These are phyloP conservation scores for Cladophialophora exuberans DNA, from an alignment of 2,329 filamentous ascomycete genomes.

Conservation along the genomic window DNA sequence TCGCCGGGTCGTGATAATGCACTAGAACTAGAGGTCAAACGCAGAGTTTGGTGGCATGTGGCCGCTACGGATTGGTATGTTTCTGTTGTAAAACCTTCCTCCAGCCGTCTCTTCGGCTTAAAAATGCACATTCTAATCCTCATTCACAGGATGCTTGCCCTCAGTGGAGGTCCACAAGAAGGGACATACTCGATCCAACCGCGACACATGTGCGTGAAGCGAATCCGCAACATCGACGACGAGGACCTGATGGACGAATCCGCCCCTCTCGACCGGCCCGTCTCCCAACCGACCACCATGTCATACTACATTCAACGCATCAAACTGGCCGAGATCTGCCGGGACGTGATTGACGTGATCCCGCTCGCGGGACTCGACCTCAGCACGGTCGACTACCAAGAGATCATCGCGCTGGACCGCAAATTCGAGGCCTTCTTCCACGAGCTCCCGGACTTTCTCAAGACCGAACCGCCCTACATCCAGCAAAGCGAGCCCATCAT, in stretches of 20 bases:
- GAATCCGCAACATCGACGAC: slow-evolving; percentile 49
- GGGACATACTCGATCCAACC: slow-evolving; percentile 49
- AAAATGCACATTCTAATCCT: neutral
- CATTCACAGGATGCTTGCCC: slow-evolving; percentile 42
- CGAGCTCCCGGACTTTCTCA: slow-evolving; percentile 43
- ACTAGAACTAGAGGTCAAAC: slow-evolving; percentile 41
- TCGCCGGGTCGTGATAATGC: slow-evolving; percentile 28
- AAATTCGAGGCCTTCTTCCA: slow-evolving; percentile 39
- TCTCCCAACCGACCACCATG: slow-evolving; percentile 47
- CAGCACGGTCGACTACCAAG: slow-evolving; percentile 39
- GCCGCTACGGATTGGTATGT: slow-evolving; percentile 48
- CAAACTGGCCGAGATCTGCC: slow-evolving; percentile 45
- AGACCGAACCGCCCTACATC: slow-evolving; percentile 39
- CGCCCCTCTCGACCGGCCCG: slow-evolving; percentile 34
- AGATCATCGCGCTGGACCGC: slow-evolving; percentile 44
- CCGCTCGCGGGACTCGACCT: slow-evolving; percentile 35
- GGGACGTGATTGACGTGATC: slow-evolving; percentile 45
- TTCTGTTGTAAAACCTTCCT: neutral
- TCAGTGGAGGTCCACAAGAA: slow-evolving; percentile 49
- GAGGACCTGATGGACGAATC: slow-evolving; percentile 36
- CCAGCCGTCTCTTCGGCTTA: neutral
- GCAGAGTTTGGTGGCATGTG: slow-evolving; percentile 51
- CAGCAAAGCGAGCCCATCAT: slow-evolving; percentile 37
- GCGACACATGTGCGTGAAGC: slow-evolving; percentile 45
- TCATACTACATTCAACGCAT: slow-evolving; percentile 50